Conservation (phyloP, 176 grass and related monocot genomes). For the Aegilops tauschii region DNA sequence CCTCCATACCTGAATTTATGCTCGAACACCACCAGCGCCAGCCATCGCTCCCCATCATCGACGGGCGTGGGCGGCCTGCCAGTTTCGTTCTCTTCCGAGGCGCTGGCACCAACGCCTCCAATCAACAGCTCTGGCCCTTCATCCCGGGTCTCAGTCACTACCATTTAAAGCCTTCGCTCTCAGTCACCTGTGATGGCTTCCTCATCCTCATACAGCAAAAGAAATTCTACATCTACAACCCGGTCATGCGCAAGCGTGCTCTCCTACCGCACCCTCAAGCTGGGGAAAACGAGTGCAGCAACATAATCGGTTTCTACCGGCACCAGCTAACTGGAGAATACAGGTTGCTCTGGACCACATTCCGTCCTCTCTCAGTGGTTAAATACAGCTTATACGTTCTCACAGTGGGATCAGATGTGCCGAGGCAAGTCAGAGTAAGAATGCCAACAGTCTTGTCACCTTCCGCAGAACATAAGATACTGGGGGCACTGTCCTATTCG, state of each 20-base stretch:
- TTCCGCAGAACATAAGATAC: neutral
- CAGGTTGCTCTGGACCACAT: neutral
- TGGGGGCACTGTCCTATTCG: neutral
- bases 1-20: neutral
- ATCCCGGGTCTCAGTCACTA: neutral
- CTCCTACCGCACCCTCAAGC: neutral
- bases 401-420: neutral
- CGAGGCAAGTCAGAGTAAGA: neutral
- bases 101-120: neutral
- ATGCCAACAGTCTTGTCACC: neutral
- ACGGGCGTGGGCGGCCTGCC: neutral
- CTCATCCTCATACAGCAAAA: neutral
- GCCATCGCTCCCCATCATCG: neutral
- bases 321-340: neutral
- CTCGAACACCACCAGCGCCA: neutral
- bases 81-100: neutral
- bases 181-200: neutral
- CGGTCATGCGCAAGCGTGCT: neutral
- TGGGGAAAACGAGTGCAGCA: neutral
- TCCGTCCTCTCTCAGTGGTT: neutral
- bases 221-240: neutral
- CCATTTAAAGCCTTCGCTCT: neutral
- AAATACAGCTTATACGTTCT: neutral
- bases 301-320: neutral
- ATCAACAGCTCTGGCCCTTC: neutral